Conservation (phyloP, 2,329 filamentous ascomycete species). For the Fusarium algeriense region DNA sequence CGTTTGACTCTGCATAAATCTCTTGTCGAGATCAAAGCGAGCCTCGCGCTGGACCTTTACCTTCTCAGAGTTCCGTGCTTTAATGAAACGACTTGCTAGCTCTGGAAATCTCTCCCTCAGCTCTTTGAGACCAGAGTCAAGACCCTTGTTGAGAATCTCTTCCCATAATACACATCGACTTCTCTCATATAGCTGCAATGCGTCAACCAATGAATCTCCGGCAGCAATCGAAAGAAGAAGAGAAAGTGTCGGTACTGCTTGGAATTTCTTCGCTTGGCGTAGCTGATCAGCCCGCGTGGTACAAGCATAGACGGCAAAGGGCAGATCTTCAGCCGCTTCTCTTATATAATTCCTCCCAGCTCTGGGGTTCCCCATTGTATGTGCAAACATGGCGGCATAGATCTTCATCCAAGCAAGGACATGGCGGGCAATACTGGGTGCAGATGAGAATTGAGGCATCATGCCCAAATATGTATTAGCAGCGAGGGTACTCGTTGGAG, state of each 20-base stretch:
- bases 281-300: not conserved
- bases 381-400: not conserved
- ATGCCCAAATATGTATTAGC: not conserved
- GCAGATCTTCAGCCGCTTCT: not conserved
- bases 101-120: not conserved
- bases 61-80: not conserved
- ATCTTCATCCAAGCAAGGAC: not conserved
- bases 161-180: not conserved
- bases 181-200: not conserved
- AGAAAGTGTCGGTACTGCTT: not conserved
- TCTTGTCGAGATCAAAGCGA: not conserved
- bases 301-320: not conserved
- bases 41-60: not conserved
- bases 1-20: not conserved
- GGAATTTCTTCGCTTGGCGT: not conserved
- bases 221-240: not conserved
- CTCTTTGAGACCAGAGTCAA: not conserved
- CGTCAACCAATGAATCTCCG: not conserved
- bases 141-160: not conserved
- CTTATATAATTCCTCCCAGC: not conserved
- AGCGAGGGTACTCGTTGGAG: not conserved
- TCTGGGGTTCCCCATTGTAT: rapidly evolving
- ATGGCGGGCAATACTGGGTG: not conserved
- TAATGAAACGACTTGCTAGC: not conserved
- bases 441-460: not conserved